Evolutionary conservation across 108 stramenopile genomes (phyloP).

Genomic region (Cyclotella sp.): DNA sequence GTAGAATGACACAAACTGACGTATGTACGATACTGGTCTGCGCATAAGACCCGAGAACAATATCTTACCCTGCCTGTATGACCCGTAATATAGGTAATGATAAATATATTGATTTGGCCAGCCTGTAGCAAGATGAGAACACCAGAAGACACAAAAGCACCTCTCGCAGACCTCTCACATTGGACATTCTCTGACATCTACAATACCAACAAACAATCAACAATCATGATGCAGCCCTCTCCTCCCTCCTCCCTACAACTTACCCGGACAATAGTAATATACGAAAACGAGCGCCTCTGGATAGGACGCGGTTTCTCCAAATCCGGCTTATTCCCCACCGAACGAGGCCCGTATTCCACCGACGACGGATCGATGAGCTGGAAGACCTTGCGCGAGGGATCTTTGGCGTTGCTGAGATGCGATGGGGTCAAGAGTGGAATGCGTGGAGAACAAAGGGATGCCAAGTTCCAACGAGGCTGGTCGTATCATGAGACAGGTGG

Average conservation of each 20-base stretch:
- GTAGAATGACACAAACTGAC: too few species aligned
- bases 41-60: too few species aligned
- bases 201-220: too few species aligned
- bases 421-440: constrained; percentile 6
- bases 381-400: constrained; percentile 58
- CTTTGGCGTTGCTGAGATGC: constrained; percentile 49
- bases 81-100: too few species aligned
- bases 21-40: too few species aligned
- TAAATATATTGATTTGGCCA: too few species aligned
- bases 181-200: too few species aligned
- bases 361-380: constrained; percentile 60
- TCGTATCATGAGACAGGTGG: constrained; percentile 37
- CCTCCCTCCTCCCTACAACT: constrained; percentile 7
- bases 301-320: constrained; percentile 67
- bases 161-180: too few species aligned
- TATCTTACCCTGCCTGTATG: too few species aligned
- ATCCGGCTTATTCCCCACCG: constrained; percentile 62
- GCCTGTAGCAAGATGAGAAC: too few species aligned
- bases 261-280: constrained; percentile 47
- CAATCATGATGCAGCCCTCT: constrained; percentile 21
- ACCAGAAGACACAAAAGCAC: too few species aligned
- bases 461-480: constrained; percentile 43
- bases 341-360: constrained; percentile 60
- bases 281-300: constrained; percentile 75
- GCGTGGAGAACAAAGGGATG: neutral